Evolutionary conservation across 306 rosid genomes (phyloP).

Genomic region (Vigna hirtella): DNA sequence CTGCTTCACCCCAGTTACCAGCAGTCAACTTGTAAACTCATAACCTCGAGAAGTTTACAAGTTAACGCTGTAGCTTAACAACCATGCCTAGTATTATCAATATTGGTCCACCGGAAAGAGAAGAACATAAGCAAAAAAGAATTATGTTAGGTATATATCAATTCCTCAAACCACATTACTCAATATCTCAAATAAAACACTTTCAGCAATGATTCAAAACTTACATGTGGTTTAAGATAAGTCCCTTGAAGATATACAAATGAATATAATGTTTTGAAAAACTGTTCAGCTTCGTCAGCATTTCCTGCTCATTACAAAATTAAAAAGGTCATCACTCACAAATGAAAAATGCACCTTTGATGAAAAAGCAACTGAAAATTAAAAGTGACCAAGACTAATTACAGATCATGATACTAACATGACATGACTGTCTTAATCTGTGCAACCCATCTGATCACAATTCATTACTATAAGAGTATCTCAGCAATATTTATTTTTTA

Average conservation of each 20-base stretch:
- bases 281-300: slow-evolving; percentile 70
- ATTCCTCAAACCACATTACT: slow-evolving; percentile 36
- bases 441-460: slow-evolving; percentile 13
- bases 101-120: slow-evolving; percentile 7
- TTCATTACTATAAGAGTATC: not conserved
- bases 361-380: slow-evolving; percentile 25
- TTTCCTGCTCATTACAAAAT: slow-evolving; percentile 63
- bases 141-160: not conserved
- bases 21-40: not conserved
- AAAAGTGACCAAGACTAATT: slow-evolving; percentile 15
- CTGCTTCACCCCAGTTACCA: not conserved
- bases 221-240: slow-evolving; percentile 92
- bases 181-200: slow-evolving; percentile 36
- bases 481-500: not conserved
- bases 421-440: not conserved
- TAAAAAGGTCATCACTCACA: slow-evolving; percentile 17
- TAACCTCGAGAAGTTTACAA: not conserved
- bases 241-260: slow-evolving; percentile 93
- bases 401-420: slow-evolving; percentile 20
- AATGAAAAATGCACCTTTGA: slow-evolving; percentile 6
- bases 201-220: slow-evolving; percentile 45
- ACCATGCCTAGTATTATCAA: not conserved
- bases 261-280: slow-evolving; percentile 76
- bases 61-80: not conserved
- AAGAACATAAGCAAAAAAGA: slow-evolving; percentile 23